Evolutionary conservation across 2,329 filamentous ascomycete genomes (phyloP), one percentile per base, ranked within the genome.

Genomic region (Fusarium mundagurra): DNA sequence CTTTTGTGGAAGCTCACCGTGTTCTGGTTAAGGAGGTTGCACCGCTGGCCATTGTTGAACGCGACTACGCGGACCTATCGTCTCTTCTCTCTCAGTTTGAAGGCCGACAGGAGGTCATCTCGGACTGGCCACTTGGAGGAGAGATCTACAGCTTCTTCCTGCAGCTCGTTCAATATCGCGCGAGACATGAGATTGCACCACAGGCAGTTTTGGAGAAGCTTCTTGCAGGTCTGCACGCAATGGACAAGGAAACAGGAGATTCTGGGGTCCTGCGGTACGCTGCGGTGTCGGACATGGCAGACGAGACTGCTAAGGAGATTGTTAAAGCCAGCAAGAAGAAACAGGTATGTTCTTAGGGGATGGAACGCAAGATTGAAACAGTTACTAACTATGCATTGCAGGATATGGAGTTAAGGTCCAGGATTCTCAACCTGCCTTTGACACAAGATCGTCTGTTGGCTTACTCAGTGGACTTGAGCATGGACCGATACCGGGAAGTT

Each of bases 1-100:
- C 93, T 47, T 93, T 91, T 82, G 87, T 90, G 36, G 94, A 96
- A 80, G 96, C 96, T 0, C 96, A 98, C 83, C 89, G 91, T 34
- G 94, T 96, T 2, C 92, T 99, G 61, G 90, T 93, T 69, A 90
- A 90, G 72, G 89, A 92, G 73, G 95, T 98, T 36, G 96, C 94
- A 1, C 96, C 96, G 0, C 87, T 88, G 34, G 91, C 94, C 17
- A 89, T 99, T 72, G 93, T 99, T 69, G 93, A 94, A 79, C 91
- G 92, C 48, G 92, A 98, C 80, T 96, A 94, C 78, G 87, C 89
- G 27, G 88, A 88, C 5, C 85, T 98, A 3, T 88, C 90, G 45
- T 85, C 88, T 38, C 86, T 98, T 44, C 88, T 98, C 43, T 86
- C 87, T 24, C 91, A 92, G 67, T 98, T 99, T 78, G 84, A 91